Percentiles rank a stretch among this genome's conserved stretches.
phyloP scores from a whole-genome alignment of 1,284 basidiomycete genomes.

The Papiliotrema terrestris region DNA sequence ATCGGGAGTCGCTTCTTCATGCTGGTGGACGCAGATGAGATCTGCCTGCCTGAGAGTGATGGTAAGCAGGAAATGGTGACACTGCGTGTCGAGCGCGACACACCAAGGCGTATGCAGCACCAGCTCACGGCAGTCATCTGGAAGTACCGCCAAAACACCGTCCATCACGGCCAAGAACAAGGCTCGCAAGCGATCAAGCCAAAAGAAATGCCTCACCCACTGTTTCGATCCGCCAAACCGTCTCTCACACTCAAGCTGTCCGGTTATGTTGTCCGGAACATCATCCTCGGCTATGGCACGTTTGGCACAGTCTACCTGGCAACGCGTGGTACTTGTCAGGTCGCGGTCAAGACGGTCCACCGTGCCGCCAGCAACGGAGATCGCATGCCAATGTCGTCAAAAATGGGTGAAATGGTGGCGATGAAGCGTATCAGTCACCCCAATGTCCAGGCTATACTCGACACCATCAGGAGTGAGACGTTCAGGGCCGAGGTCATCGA shows the following conservation, averaged over 20 bases:
- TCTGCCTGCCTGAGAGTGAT: not conserved
- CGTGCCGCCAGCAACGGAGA: too few relatives aligned
- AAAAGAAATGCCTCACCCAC: not conserved
- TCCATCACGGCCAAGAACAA: not conserved
- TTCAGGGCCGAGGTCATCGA: constrained; percentile 50
- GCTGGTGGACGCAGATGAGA: not conserved
- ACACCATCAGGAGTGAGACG: constrained; percentile 25
- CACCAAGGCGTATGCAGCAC: too few relatives aligned
- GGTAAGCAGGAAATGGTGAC: not conserved
- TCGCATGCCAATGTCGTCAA: not conserved
- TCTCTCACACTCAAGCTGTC: not conserved
- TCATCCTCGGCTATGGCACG: constrained; percentile 55
- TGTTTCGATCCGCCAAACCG: not conserved
- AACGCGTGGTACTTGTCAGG: constrained; percentile 64
- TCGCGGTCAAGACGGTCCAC: constrained; percentile 69
- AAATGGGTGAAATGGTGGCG: constrained; percentile 60
- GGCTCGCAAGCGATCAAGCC: too few relatives aligned
- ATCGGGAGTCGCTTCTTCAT: not conserved
- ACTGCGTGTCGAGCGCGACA: not conserved
- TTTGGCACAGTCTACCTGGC: constrained; percentile 77
- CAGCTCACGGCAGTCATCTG: constrained; percentile 2
- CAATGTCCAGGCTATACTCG: constrained; percentile 72
- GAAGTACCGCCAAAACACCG: constrained; percentile 10
- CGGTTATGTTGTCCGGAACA: constrained; percentile 17
- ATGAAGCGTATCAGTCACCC: constrained; percentile 68